Percentiles rank a stretch among this genome's conserved stretches.
Conservation (phyloP, 768 basidiomycete genomes). For the Boletus tylopilopsis region DNA sequence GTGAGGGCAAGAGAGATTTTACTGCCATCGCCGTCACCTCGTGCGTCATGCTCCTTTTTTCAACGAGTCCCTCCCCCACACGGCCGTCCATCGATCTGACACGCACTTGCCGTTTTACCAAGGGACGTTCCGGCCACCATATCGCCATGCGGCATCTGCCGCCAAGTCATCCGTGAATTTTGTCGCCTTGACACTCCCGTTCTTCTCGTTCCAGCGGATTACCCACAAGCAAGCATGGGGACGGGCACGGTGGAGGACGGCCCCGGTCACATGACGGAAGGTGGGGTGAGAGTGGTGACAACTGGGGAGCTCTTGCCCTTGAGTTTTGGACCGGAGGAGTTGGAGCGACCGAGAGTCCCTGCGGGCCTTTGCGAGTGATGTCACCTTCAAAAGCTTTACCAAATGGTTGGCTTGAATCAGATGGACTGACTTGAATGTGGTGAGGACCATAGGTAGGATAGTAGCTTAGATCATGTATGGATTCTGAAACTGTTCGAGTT, state of each 20-base stretch:
- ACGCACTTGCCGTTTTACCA: background rate
- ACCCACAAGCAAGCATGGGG: constrained; percentile 29
- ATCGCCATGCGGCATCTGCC: constrained; percentile 92
- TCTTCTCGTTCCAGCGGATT: constrained; percentile 65
- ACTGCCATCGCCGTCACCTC: constrained; percentile 75
- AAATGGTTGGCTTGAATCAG: no score
- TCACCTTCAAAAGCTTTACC: no score
- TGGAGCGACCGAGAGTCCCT: constrained; percentile 45
- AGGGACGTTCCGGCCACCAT: constrained; percentile 37
- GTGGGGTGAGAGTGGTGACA: constrained; percentile 57
- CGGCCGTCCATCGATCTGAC: no score
- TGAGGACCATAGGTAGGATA: no score
- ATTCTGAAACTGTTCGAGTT: no score
- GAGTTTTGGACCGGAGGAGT: constrained; percentile 87
- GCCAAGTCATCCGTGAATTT: constrained; percentile 88
- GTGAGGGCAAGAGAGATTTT: constrained; percentile 72
- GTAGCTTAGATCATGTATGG: no score
- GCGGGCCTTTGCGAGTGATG: background rate
- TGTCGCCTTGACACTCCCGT: constrained; percentile 71
- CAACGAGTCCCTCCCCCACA: no score
- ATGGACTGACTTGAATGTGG: no score
- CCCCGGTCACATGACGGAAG: constrained; percentile 24
- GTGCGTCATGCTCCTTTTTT: constrained; percentile 52
- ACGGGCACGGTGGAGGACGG: no score
- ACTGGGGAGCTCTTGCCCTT: constrained; percentile 73